Evolutionary conservation across 768 basidiomycete species (phyloP).

Genomic region (Lactifluus pinguis): DNA sequence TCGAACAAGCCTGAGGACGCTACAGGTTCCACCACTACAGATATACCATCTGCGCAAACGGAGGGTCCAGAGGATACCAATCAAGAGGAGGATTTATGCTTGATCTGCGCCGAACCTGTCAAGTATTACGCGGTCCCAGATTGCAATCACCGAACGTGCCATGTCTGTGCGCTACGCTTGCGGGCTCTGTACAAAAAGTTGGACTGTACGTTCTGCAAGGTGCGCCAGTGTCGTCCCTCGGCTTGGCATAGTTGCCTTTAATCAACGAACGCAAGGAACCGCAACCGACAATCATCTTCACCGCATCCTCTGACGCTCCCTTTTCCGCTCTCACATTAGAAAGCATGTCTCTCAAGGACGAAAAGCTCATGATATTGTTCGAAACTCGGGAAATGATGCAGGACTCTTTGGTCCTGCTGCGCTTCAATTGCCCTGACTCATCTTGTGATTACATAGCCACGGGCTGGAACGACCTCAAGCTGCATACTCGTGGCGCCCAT

Average conservation of each 20-base stretch:
- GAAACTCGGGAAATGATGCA: constrained; percentile 94
- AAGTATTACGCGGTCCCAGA: constrained; percentile 83
- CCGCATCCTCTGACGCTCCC: constrained; percentile 47
- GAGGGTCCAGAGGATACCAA: not conserved
- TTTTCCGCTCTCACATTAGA: constrained; percentile 54
- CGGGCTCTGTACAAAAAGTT: constrained; percentile 88
- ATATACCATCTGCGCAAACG: not conserved
- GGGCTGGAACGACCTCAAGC: constrained; percentile 85
- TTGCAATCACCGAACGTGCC: constrained; percentile 93
- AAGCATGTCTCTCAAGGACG: constrained; percentile 53
- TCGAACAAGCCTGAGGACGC: too few species aligned
- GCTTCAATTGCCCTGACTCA: constrained; percentile 88
- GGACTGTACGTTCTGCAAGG: constrained; percentile 97
- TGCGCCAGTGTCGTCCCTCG: constrained; percentile 25
- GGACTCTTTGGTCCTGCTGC: constrained; percentile 79
- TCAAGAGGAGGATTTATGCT: constrained; percentile 44
- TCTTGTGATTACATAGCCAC: constrained; percentile 77
- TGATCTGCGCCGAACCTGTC: constrained; percentile 92
- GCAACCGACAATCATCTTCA: constrained; percentile 69
- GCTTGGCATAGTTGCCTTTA: not conserved
- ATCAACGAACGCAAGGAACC: constrained; percentile 42
- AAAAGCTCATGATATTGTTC: constrained; percentile 71
- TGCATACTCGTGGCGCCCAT: constrained; percentile 73
- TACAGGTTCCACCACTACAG: not conserved
- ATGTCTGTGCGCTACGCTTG: constrained; percentile 82